Evolutionary conservation across 2,329 filamentous ascomycete genomes (phyloP).

Genomic region (Ophiostoma montium): DNA sequence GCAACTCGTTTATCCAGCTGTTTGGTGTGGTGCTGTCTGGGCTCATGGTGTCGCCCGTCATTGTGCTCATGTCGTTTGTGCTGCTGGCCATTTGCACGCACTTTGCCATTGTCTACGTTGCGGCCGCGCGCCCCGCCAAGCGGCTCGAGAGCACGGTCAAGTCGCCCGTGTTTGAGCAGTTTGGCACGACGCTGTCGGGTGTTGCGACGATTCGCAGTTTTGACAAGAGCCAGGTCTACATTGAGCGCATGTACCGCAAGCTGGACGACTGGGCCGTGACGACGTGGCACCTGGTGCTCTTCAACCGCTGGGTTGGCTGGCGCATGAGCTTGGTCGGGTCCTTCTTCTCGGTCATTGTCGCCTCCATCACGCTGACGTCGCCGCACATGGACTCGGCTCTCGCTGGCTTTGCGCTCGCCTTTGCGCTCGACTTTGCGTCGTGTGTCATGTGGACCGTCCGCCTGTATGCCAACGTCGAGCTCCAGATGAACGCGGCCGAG

Average conservation of each 20-base stretch:
- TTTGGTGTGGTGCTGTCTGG: slow-evolving; percentile 53
- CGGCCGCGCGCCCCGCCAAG: slow-evolving; percentile 62
- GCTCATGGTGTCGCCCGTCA: slow-evolving; percentile 51
- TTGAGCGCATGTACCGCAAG: slow-evolving; percentile 53
- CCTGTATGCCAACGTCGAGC: slow-evolving; percentile 54
- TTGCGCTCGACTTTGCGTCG: slow-evolving; percentile 54
- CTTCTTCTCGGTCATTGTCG: slow-evolving; percentile 51
- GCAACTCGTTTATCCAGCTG: slow-evolving; percentile 46
- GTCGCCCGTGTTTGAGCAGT: slow-evolving; percentile 69
- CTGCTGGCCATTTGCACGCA: slow-evolving; percentile 44
- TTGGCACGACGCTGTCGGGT: slow-evolving; percentile 57
- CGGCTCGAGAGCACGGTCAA: slow-evolving; percentile 64
- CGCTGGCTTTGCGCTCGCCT: slow-evolving; percentile 62
- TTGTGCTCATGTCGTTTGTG: slow-evolving; percentile 46
- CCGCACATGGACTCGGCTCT: slow-evolving; percentile 51
- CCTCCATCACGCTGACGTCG: slow-evolving; percentile 47
- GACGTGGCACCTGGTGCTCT: slow-evolving; percentile 54
- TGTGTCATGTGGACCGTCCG: slow-evolving; percentile 53
- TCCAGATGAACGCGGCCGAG: slow-evolving; percentile 69
- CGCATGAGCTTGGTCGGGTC: slow-evolving; percentile 57
- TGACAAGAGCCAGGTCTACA: slow-evolving; percentile 51
- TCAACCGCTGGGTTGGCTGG: slow-evolving; percentile 66
- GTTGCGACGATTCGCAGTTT: slow-evolving; percentile 66
- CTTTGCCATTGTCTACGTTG: slow-evolving; percentile 48
- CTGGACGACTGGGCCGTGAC: slow-evolving; percentile 56